Base-by-base conservation (phyloP, 192 early-diverging fungal genomes). In the Coemansia sp. region DNA sequence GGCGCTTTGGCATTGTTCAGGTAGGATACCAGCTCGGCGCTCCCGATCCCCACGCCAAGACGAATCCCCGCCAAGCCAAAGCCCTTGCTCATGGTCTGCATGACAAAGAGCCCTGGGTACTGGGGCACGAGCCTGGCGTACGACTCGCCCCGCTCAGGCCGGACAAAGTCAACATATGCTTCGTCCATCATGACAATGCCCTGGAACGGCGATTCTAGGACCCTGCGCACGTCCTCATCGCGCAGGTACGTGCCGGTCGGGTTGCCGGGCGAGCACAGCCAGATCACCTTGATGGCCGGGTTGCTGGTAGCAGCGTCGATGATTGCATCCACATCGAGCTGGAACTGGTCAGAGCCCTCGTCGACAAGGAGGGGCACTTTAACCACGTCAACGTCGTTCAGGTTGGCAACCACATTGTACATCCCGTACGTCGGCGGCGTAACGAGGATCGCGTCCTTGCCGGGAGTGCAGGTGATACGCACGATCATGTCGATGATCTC, bases 1-100 rank as follows among this genome's bases (percentile, higher is more conserved):
- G 97, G 97, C 16, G 97, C 97, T 73, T 99, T 99, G 46, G 94
- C 85, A 31, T 91, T 95, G 78, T 98, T 98, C 70, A 99, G 80
- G 44, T 93, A 80, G 13, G 64, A 58, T n/a, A 96, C 86, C 44
- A 97, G 75, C 50, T 85, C 81, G 11, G 84, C 80, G 37, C 86
- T 63, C 7, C 85, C 82, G 44, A 94, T 86, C 11, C 87, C 82
- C 32, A 97, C 75, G 14, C 97, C 97, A 33, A 97, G 57, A 44
- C 95, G 77, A 50, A 99, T 89, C 18, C 94, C 97, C 20, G 97
- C 97, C 34, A 99, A 66, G 14, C 97, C 97, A 76, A 98, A 99
- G 55, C 90, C 87, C 77, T 99, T 99, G 63, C 88, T 91, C 56
- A 99, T 79, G 13, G 97, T 99, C 71, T 99, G 97, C 78, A 85